phyloP scores from a whole-genome alignment of 768 basidiomycete genomes.

The Sutorius australiensis region DNA sequence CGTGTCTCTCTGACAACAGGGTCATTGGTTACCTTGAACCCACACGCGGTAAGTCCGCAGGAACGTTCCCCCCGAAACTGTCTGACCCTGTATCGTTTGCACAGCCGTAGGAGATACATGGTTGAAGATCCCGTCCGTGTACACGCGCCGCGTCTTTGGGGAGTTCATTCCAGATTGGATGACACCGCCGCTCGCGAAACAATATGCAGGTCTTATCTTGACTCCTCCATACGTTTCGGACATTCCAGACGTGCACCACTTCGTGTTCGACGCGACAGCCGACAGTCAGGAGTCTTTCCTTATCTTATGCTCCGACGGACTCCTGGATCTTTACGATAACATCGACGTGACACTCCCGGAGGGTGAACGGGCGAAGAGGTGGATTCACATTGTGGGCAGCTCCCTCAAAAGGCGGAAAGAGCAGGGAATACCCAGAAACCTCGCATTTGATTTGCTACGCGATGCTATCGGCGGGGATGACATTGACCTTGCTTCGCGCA shows the following conservation, averaged over 20 bases:
- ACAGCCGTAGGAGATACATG: conserved; percentile 35
- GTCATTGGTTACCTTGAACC: conserved; percentile 39
- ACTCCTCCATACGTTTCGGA: conserved; percentile 47
- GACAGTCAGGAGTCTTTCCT: conserved; percentile 29
- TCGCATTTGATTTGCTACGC: conserved; percentile 40
- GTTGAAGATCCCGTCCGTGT: conserved; percentile 33
- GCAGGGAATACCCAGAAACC: conserved; percentile 24
- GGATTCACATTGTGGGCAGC: conserved; percentile 33
- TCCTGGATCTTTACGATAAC: conserved; percentile 39
- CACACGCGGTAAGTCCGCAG: conserved; percentile 32
- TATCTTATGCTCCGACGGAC: conserved; percentile 46
- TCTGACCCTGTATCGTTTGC: conserved; percentile 16
- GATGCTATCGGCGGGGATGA: conserved; percentile 44
- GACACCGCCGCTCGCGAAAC: conserved; percentile 10
- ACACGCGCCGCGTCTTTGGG: conserved; percentile 32
- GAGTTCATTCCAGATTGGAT: conserved; percentile 25
- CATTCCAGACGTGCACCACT: conserved; percentile 39
- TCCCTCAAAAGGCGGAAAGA: conserved; percentile 21
- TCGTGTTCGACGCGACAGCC: conserved; percentile 22
- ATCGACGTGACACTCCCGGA: conserved; percentile 19
- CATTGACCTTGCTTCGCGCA: conserved; percentile 37
- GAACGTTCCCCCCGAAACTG: neutral
- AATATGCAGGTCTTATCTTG: conserved; percentile 34
- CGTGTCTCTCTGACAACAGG: conserved; percentile 30
- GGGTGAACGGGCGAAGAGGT: conserved; percentile 32